phyloP scores from a whole-genome alignment of 1,284 basidiomycete species.

The Sporisorium iseilematis-ciliati region DNA sequence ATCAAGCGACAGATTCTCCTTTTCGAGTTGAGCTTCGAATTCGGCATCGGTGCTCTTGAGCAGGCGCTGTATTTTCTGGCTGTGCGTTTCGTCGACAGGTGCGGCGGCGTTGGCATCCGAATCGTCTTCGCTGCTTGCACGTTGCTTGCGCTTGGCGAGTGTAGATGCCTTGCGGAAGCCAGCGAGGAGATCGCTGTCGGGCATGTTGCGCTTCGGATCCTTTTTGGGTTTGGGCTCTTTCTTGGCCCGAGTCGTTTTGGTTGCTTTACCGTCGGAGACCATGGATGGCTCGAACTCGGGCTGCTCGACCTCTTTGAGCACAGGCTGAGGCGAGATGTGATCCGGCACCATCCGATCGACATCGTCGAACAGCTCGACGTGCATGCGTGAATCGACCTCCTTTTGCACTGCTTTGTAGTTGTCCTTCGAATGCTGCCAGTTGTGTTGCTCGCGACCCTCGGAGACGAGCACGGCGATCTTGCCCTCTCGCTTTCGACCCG shows the following conservation, averaged over 20 bases:
- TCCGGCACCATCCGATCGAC: conserved; percentile 87
- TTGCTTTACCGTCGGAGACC: conserved; percentile 34
- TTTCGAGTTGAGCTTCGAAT: conserved; percentile 13
- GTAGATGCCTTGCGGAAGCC: conserved; percentile 63
- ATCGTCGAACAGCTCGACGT: conserved; percentile 91
- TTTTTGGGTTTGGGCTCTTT: conserved; percentile 47
- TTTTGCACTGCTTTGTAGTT: conserved; percentile 90
- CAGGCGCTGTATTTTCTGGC: conserved; percentile 26
- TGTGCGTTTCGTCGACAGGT: conserved; percentile 35
- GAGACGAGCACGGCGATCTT: conserved; percentile 92
- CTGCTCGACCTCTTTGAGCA: conserved; percentile 80
- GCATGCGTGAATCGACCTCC: conserved; percentile 84
- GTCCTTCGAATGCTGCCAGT: conserved; percentile 89
- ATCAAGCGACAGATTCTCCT: conserved; percentile 30
- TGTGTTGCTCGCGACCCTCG: conserved; percentile 88
- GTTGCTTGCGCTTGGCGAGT: conserved; percentile 35
- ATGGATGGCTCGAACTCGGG: conserved; percentile 67
- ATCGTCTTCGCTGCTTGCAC: conserved; percentile 22
- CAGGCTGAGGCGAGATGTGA: conserved; percentile 79
- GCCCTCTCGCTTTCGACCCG: conserved; percentile 91
- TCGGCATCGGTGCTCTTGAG: conserved; percentile 9
- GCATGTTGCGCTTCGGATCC: conserved; percentile 62
- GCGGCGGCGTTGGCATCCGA: conserved; percentile 8
- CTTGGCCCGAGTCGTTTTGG: conserved; percentile 25
- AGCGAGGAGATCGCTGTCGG: conserved; percentile 40